These are phyloP conservation scores for Acacia melanoxylon DNA, from an alignment of 306 rosid species.

Conservation along the genomic window DNA sequence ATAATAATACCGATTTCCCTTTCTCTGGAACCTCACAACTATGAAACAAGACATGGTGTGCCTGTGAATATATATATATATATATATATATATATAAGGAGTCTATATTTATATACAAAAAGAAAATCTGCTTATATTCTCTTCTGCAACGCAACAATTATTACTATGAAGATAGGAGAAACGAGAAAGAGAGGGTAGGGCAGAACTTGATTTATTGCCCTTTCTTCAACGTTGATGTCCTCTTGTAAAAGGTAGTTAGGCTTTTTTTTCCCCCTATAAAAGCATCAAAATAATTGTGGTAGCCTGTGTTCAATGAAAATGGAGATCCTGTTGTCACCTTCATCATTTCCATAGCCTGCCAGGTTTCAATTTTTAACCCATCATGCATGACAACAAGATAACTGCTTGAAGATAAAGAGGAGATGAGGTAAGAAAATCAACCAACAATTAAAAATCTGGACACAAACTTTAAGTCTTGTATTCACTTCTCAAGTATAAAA, in stretches of 20 bases:
- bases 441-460: too few relatives aligned
- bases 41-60: conserved; percentile 1
- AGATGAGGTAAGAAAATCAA: too few relatives aligned
- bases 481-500: too few relatives aligned
- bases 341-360: conserved; percentile 97
- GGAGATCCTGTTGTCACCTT: conserved; percentile 53
- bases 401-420: too few relatives aligned
- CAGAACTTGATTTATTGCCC: conserved; percentile 46
- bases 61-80: background rate
- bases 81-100: background rate
- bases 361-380: conserved; percentile 24
- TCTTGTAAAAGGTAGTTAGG: conserved; percentile 36
- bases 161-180: conserved; percentile 73
- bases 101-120: background rate
- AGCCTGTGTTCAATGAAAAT: too few relatives aligned
- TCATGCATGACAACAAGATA: conserved; percentile 1
- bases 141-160: conserved; percentile 59
- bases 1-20: background rate
- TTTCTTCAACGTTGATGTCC: conserved; percentile 52
- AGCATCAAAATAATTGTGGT: too few relatives aligned
- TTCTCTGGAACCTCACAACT: background rate
- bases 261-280: conserved; percentile 63
- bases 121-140: conserved; percentile 40
- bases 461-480: too few relatives aligned
- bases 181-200: conserved; percentile 63